Conservation (phyloP, 2,329 filamentous ascomycete species). For the Colletotrichum noveboracense region DNA sequence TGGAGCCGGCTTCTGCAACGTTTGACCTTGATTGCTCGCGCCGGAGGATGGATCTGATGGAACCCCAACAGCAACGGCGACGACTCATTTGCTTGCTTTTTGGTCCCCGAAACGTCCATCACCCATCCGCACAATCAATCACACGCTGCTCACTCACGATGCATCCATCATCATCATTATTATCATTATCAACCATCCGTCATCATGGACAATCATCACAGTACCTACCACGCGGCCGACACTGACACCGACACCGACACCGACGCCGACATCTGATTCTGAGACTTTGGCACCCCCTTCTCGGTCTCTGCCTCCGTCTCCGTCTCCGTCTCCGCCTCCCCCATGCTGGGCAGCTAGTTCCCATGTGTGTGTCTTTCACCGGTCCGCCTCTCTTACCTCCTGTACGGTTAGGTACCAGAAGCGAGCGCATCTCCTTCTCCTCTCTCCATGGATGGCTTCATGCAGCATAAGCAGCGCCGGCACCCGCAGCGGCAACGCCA, state of each 20-base stretch:
- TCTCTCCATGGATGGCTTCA: background rate
- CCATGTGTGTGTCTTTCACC: background rate
- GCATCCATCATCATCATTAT: background rate
- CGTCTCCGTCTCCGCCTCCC: background rate
- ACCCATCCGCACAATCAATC: background rate
- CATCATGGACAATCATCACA: background rate
- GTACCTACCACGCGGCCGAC: background rate
- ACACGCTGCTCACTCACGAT: background rate
- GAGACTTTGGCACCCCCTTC: background rate
- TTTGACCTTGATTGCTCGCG: slow-evolving; percentile 1
- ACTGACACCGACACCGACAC: background rate
- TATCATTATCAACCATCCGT: background rate
- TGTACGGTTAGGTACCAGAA: background rate
- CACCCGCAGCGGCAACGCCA: background rate
- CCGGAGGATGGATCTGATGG: slow-evolving; percentile 3
- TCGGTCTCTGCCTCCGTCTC: background rate
- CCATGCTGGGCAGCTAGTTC: background rate
- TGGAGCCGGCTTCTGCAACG: slow-evolving; percentile 12
- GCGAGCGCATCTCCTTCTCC: background rate
- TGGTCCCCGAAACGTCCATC: background rate
- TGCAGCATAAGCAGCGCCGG: background rate
- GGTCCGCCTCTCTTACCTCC: background rate
- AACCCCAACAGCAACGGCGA: background rate
- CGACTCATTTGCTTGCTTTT: background rate
- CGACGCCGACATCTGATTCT: background rate